Percentiles rank a stretch among this genome's conserved stretches.
Evolutionary conservation across 176 grass and related monocot species (phyloP).

Genomic region (Alloteropsis semialata): DNA sequence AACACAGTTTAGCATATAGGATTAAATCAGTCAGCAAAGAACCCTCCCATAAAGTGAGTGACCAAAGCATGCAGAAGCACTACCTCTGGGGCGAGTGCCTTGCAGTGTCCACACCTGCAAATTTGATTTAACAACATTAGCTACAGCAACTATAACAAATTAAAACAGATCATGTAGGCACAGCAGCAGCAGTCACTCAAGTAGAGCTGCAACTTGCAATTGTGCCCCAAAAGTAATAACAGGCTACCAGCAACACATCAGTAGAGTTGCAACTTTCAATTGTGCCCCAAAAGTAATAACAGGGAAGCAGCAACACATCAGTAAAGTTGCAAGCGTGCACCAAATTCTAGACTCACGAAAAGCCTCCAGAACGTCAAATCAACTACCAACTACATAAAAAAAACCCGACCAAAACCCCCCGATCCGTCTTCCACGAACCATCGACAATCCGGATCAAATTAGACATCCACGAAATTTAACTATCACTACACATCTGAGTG

Average conservation of each 20-base stretch:
- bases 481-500: background rate
- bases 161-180: background rate
- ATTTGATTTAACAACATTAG: background rate
- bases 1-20: background rate
- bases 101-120: conserved; percentile 95
- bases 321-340: background rate
- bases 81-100: conserved; percentile 88
- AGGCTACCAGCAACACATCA: background rate
- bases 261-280: background rate
- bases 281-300: too few relatives aligned
- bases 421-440: background rate
- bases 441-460: background rate
- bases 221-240: background rate
- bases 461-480: background rate
- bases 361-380: background rate
- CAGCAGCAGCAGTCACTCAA: background rate
- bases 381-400: background rate
- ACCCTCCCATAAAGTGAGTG: background rate
- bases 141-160: background rate
- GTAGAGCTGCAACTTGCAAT: background rate
- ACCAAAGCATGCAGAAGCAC: background rate
- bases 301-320: background rate
- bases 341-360: background rate
- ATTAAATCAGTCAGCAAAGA: background rate
- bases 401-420: background rate